Evolutionary conservation across 257 asterid species (phyloP).

Genomic region (Vinca minor): DNA sequence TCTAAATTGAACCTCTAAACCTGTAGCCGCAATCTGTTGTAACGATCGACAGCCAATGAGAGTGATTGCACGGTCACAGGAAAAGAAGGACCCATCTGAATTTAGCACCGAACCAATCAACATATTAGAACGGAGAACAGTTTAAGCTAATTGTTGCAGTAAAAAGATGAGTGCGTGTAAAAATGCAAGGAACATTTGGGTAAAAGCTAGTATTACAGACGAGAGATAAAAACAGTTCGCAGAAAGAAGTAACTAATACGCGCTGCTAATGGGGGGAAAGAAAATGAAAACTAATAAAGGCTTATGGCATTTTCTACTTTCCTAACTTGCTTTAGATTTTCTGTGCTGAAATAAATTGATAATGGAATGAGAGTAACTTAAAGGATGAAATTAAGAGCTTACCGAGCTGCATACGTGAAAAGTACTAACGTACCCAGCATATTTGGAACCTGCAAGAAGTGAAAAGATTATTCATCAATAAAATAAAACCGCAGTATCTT

Average conservation of each 20-base stretch:
- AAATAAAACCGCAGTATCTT: slow-evolving; percentile 1
- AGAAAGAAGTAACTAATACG: no score
- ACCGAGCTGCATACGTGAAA: slow-evolving; percentile 89
- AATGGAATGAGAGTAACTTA: slow-evolving; percentile 4
- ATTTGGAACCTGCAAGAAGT: slow-evolving; percentile 67
- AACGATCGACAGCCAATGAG: slow-evolving; percentile 76
- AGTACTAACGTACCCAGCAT: slow-evolving; percentile 81
- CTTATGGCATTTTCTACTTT: background rate
- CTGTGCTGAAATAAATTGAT: background rate
- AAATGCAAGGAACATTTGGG: background rate
- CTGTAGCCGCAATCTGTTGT: slow-evolving; percentile 38
- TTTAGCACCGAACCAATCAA: slow-evolving; percentile 4
- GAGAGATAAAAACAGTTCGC: background rate
- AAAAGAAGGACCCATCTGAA: slow-evolving; percentile 83
- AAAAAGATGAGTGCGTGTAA: background rate
- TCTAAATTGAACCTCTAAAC: slow-evolving; percentile 1
- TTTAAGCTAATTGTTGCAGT: background rate
- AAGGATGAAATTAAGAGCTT: slow-evolving; percentile 21
- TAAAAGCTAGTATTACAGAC: background rate
- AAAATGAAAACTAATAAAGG: no score
- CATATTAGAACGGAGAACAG: background rate
- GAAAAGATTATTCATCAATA: slow-evolving; percentile 9
- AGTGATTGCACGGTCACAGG: slow-evolving; percentile 71
- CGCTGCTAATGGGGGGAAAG: background rate
- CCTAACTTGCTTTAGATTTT: background rate